Base-by-base conservation (phyloP, 2,329 filamentous ascomycete genomes). In the Penicillium freii region DNA sequence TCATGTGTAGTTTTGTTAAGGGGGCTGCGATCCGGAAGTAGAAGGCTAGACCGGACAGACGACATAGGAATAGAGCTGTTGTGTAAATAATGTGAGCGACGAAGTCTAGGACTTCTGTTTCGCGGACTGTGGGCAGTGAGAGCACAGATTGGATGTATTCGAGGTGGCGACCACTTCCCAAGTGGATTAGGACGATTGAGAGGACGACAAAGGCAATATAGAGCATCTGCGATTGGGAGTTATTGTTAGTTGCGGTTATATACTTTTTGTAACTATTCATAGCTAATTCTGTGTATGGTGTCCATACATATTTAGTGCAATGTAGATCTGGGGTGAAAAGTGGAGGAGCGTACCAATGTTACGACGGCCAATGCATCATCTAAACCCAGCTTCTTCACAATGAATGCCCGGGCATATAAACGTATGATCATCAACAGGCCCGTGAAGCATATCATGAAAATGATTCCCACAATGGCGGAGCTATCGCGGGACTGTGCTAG, bases 41-140 rank as follows among this genome's bases (percentile, higher is more conserved):
- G 54, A 83, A 81, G 0, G 81, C 80, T 5, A 83, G 70, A 58
- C 81, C 81, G 0, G 81, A 83, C 1, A 82, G 65, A 13, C 81
- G 79, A 57, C 81, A 82, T 11, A 80, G 63, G 27, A 82, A 72
- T 2, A 83, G 72, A 2, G 81, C 75, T 0, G 77, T 77, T 1
- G 80, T 81, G 64, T 83, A 83, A 57, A 83, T 65, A 23, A 83
- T 75, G 64, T 83, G 81, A 17, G 81, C 79, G 36, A 69, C 67
- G 48, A 81, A 82, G 63, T 83, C 81, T 56, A 81, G 69, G 0
- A 80, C 64, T 62, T 83, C 77, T 0, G 78, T 81, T 10, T 69
- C 17, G 36, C 77, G 70, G 33, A 81, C 71, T 0, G 72, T 76
- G 3, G 70, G 56, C 45, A 78, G 64, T 21, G 76, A 67, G 42